Evolutionary conservation across 2,329 filamentous ascomycete genomes (phyloP), one percentile per base, ranked within the genome.

Genomic region (Colletotrichum sp.): DNA sequence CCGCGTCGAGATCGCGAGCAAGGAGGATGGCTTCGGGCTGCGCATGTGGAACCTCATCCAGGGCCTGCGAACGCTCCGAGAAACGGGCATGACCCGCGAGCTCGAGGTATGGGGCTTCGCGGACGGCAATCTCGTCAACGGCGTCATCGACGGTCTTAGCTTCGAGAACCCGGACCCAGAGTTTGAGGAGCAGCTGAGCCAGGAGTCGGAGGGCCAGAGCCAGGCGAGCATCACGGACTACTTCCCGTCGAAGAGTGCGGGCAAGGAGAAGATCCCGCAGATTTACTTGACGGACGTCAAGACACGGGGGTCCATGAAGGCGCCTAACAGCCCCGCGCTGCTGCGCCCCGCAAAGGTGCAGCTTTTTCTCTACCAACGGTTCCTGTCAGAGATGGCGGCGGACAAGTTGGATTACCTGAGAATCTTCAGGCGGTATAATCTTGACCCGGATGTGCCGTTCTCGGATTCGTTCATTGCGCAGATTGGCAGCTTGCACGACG

Each of bases 1-100:
- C 1, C 88, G 89, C 5, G 91, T 99, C 6, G 91, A 94, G 21
- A 89, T 96, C 3, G 85, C 89, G 36, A 95, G 91, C 5, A 94
- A 92, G 76, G 96, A 98, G 82, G 97, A 99, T 80, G 89, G 88
- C 0, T 96, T 96, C 84, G 97, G 94, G 0, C 83, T 99, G 74
- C 90, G 92, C 75, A 89, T 99, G 63, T 99, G 96, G 96, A 99
- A 99, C 82, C 89, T 97, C 12, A 94, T 98, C 38, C 95, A 98
- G 81, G 96, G 96, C 0, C 82, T 99, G 66, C 91, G 94, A 21
- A 95, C 93, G 2, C 85, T 96, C 69, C 89, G 93, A 7, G 91
- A 94, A 15, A 93, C 89, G 2, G 94, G 95, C 5, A 86, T 93
- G 74, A 96, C 95, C 4, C 88, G 95, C 21, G 94, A 96, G 83